Percentiles rank a stretch among this genome's conserved stretches.
These are phyloP conservation scores for Auricularia heimuer DNA, from an alignment of 768 basidiomycete species.

Conservation along the genomic window DNA sequence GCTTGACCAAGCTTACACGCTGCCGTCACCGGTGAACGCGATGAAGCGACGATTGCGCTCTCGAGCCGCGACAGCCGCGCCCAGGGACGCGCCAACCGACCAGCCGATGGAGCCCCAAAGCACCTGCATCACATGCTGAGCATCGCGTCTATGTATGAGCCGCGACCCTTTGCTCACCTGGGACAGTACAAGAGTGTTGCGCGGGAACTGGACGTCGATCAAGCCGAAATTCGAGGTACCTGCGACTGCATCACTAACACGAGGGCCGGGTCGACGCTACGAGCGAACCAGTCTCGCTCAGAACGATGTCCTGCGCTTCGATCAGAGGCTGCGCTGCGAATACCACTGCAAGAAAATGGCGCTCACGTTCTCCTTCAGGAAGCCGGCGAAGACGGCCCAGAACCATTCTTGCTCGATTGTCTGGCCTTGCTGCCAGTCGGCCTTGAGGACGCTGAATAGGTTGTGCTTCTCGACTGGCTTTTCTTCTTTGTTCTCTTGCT, in stretches of 20 bases:
- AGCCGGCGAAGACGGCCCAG: not conserved
- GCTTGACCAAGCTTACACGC: constrained; percentile 35
- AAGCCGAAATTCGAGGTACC: not conserved
- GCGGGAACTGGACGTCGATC: not conserved
- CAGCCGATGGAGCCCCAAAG: constrained; percentile 92
- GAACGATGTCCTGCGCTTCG: not conserved
- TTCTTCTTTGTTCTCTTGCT: not conserved
- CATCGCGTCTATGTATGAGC: constrained; percentile 27
- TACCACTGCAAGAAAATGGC: no score
- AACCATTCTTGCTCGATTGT: not conserved
- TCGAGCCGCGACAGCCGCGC: constrained; percentile 69
- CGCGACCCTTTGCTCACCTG: not conserved
- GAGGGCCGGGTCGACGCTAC: no score
- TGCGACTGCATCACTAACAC: no score
- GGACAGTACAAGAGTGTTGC: not conserved
- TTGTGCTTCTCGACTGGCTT: not conserved
- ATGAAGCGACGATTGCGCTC: constrained; percentile 60
- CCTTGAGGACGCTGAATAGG: not conserved
- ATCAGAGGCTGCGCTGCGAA: no score
- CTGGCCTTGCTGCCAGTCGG: not conserved
- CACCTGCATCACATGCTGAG: constrained; percentile 43
- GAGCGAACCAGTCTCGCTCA: not conserved
- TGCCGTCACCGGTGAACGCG: constrained; percentile 80
- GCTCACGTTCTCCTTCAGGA: not conserved
- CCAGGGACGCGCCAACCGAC: constrained; percentile 68